These are phyloP conservation scores for Zea mays DNA, from an alignment of 176 grass and related monocot species.

Conservation along the genomic window Zm-B73-REFERENCE-NAM-5.0 NC_050097.1:222447501-222448000, in stretches of 20 bases:
- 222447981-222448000: not conserved
- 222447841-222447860: slow-evolving; percentile 53
- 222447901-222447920: not conserved
- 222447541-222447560: not conserved
- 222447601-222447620: not conserved
- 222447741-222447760: slow-evolving; percentile 21
- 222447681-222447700: not conserved
- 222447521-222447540: not conserved
- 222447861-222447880: not conserved
- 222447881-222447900: slow-evolving; percentile 12
- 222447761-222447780: not conserved
- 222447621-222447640: not conserved
- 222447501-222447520: not conserved
- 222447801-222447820: slow-evolving; percentile 44
- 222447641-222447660: not conserved
- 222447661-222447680: not conserved
- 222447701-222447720: slow-evolving; percentile 57
- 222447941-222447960: slow-evolving; percentile 8
- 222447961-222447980: not conserved
- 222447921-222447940: not conserved
- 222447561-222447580: not conserved
- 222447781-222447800: not conserved
- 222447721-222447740: slow-evolving; percentile 35
- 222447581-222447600: not conserved
- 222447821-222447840: slow-evolving; percentile 47